phyloP scores from a whole-genome alignment of 805 yeast genomes.

The Teunomyces stri region DNA sequence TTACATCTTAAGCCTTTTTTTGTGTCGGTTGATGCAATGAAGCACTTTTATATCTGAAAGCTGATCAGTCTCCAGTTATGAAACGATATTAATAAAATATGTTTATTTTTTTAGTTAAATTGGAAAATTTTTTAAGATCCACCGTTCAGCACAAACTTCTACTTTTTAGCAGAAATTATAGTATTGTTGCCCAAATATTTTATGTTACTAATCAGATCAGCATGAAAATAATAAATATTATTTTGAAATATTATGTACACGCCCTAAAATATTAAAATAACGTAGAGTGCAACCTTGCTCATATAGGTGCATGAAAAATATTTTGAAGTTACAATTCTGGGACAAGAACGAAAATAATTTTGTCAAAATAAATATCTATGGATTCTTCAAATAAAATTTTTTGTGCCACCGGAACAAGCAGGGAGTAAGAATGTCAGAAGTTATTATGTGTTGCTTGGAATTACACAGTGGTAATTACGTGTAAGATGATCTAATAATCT shows the following conservation, averaged over 20 bases:
- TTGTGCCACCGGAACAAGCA: neutral
- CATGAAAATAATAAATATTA: neutral
- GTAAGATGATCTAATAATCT: neutral
- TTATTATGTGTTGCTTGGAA: neutral
- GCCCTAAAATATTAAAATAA: neutral
- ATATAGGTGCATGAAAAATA: neutral
- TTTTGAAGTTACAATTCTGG: neutral
- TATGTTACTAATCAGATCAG: neutral
- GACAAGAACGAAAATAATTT: neutral
- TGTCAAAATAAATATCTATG: neutral
- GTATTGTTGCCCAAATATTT: neutral
- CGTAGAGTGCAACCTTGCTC: neutral
- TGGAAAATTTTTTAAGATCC: neutral
- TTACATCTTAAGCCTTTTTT: neutral
- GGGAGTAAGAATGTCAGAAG: neutral
- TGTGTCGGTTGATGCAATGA: neutral
- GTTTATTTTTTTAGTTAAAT: neutral
- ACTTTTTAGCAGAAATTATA: neutral
- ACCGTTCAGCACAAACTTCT: conserved; percentile 1
- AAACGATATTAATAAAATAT: neutral
- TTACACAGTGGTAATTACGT: neutral
- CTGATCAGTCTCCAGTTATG: neutral
- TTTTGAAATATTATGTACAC: neutral
- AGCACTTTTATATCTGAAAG: neutral
- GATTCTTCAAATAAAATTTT: neutral